Evolutionary conservation across 768 basidiomycete genomes (phyloP).

Genomic region (Peribolospora kevripleyi): DNA sequence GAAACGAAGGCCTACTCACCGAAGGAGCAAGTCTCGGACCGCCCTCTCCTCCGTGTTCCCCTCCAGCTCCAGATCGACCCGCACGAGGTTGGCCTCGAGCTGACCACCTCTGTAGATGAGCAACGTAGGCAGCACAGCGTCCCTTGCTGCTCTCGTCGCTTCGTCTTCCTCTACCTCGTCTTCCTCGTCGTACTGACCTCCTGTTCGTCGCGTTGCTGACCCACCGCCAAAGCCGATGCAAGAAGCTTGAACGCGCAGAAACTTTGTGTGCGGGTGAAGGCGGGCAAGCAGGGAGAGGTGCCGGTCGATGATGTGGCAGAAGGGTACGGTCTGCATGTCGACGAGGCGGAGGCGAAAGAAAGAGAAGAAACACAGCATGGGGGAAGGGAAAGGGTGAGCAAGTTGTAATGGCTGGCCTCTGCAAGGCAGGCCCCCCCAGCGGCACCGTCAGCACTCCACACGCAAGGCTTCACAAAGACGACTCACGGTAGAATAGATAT

Average conservation of each 20-base stretch:
- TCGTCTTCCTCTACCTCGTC: neutral
- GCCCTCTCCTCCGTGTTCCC: neutral
- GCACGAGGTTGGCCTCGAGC: slow-evolving; percentile 9
- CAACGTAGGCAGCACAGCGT: slow-evolving; percentile 11
- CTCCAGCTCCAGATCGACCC: slow-evolving; percentile 10
- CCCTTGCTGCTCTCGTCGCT: no score
- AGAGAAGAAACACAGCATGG: neutral
- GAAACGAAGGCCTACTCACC: neutral
- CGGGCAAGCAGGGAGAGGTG: slow-evolving; percentile 13
- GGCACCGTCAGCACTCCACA: neutral
- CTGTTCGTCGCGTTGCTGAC: neutral
- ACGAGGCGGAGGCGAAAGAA: neutral
- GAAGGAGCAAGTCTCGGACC: no score
- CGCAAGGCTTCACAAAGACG: neutral
- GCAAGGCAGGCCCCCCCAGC: neutral
- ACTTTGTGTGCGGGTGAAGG: slow-evolving; percentile 12
- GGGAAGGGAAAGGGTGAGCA: neutral
- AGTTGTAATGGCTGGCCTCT: neutral
- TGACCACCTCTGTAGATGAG: slow-evolving; percentile 13
- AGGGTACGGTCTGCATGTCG: slow-evolving; percentile 5
- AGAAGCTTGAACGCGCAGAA: slow-evolving; percentile 9
- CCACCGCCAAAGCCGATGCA: slow-evolving; percentile 13
- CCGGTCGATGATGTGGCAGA: slow-evolving; percentile 10
- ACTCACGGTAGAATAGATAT: slow-evolving; percentile 13
- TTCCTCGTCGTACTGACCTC: slow-evolving; percentile 2